Evolutionary conservation across 129 eudicot genomes (phyloP).

Genomic region (Dittrichia graveolens): DNA sequence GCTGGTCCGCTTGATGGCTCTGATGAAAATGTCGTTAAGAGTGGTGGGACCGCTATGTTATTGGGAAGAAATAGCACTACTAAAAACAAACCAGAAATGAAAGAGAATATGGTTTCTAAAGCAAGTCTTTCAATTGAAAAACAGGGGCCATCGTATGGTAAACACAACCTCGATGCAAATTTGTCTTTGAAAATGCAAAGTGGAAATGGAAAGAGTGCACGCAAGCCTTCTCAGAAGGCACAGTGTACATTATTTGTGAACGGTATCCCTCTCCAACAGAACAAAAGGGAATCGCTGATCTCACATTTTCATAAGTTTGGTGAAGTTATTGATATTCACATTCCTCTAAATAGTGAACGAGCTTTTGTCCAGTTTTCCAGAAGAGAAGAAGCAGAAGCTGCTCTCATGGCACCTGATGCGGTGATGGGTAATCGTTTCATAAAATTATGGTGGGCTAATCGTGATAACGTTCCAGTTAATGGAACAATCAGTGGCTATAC

Average conservation of each 20-base stretch:
- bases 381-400: conserved; percentile 96
- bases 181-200: conserved; percentile 45
- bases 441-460: conserved; percentile 94
- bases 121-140: conserved; percentile 43
- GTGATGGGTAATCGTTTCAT: conserved; percentile 96
- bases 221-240: conserved; percentile 76
- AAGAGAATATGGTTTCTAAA: conserved; percentile 48
- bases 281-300: conserved; percentile 69
- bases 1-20: conserved; percentile 37
- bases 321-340: conserved; percentile 73
- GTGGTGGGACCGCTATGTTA: conserved; percentile 44
- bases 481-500: conserved; percentile 45
- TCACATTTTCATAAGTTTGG: conserved; percentile 93
- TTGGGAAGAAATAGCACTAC: conserved; percentile 62
- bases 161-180: conserved; percentile 38
- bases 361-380: conserved; percentile 97
- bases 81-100: conserved; percentile 46
- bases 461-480: conserved; percentile 69
- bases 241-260: conserved; percentile 80
- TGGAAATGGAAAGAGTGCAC: conserved; percentile 48
- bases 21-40: conserved; percentile 47
- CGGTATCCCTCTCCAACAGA: conserved; percentile 76
- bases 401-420: conserved; percentile 93
- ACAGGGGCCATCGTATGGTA: conserved; percentile 38
- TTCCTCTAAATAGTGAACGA: conserved; percentile 67